Percentiles rank a stretch among this genome's conserved stretches.
These are phyloP conservation scores for Filosporella fistucella DNA, from an alignment of 495 filamentous ascomycete genomes.

Conservation along the genomic window DNA sequence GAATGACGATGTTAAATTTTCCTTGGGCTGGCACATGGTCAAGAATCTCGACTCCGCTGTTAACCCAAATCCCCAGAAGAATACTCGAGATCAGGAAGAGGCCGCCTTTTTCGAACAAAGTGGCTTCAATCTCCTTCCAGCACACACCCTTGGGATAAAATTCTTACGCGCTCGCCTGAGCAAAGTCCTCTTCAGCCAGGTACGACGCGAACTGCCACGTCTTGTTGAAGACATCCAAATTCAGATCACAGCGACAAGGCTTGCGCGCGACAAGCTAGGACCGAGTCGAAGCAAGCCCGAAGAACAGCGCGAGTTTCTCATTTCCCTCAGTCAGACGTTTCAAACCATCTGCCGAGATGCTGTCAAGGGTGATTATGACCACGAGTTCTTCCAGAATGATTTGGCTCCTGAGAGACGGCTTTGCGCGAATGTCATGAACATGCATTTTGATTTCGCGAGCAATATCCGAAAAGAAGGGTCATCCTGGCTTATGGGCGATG, in stretches of 20 bases:
- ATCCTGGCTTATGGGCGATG: conserved; percentile 5
- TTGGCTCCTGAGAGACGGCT: conserved; percentile 32
- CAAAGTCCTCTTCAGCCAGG: conserved; percentile 32
- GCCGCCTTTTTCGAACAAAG: conserved; percentile 13
- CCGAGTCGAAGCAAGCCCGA: conserved; percentile 7
- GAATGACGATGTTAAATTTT: conserved; percentile 51
- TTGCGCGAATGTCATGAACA: conserved; percentile 41
- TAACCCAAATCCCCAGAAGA: conserved; percentile 21
- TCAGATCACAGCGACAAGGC: conserved; percentile 1
- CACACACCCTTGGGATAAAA: conserved; percentile 27
- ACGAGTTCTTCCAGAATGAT: conserved; percentile 9
- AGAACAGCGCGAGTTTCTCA: conserved; percentile 12
- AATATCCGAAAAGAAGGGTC: conserved; percentile 27
- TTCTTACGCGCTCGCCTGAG: conserved; percentile 36
- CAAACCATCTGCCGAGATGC: conserved; percentile 13
- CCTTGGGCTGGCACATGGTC: conserved; percentile 61
- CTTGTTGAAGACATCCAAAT: conserved; percentile 15
- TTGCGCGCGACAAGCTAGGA: conserved; percentile 10
- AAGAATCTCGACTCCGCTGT: conserved; percentile 43
- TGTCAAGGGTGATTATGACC: conserved; percentile 15
- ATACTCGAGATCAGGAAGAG: conserved; percentile 7
- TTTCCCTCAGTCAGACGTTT: conserved; percentile 12
- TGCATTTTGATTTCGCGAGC: conserved; percentile 42
- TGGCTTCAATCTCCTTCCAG: conserved; percentile 19
- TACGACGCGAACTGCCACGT: conserved; percentile 30